A percentile compares a stretch with the other conserved stretches of the same genome.
Conservation (phyloP, 2,329 filamentous ascomycete species). For the Peltaster fructicola region DNA sequence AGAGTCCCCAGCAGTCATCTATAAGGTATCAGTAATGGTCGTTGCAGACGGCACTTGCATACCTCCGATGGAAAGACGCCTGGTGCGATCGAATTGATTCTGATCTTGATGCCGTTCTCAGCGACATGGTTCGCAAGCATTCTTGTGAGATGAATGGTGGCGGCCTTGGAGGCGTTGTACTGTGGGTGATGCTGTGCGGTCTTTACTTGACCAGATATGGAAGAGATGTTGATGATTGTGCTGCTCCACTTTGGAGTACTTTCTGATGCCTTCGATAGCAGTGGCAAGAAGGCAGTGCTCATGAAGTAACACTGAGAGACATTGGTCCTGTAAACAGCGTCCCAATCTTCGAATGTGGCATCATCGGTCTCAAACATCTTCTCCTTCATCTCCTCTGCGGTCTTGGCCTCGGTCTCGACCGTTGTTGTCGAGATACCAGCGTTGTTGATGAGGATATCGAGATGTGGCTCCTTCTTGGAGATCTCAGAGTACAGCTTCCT, state of each 20-base stretch:
- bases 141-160: conserved; percentile 36
- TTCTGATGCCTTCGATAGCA: conserved; percentile 27
- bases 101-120: conserved; percentile 34
- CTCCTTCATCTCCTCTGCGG: conserved; percentile 26
- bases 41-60: neutral
- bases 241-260: conserved; percentile 25
- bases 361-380: conserved; percentile 27
- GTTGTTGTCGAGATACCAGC: conserved; percentile 27
- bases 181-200: conserved; percentile 30
- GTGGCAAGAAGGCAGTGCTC: conserved; percentile 28
- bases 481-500: conserved; percentile 25
- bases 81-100: conserved; percentile 40
- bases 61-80: conserved; percentile 19
- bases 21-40: conserved; percentile 19
- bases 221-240: conserved; percentile 29
- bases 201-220: conserved; percentile 28
- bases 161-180: conserved; percentile 33
- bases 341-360: conserved; percentile 27
- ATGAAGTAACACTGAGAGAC: conserved; percentile 32
- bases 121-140: conserved; percentile 37
- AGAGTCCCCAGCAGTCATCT: conserved; percentile 38
- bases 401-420: conserved; percentile 20
- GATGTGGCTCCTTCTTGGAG: conserved; percentile 25
- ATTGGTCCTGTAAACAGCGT: conserved; percentile 27
- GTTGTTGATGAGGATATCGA: conserved; percentile 31